These are phyloP conservation scores for Ceratobasidium sp. DNA, from an alignment of 1,284 basidiomycete species.

Conservation along the genomic window DNA sequence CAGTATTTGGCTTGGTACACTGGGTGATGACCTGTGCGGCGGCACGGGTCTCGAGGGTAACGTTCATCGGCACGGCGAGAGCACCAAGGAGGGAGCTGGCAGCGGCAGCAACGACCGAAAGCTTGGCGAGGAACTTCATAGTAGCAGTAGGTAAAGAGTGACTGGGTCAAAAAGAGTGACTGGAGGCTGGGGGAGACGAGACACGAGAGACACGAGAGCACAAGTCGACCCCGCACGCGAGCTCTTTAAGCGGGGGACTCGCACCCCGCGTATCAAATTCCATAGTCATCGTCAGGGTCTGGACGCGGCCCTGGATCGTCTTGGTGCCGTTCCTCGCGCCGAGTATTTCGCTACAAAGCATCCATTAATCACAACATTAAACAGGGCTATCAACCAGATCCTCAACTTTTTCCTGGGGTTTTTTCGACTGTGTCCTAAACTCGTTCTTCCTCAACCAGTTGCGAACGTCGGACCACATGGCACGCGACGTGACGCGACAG, in stretches of 20 bases:
- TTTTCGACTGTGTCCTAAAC: no score
- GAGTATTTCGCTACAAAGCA: neutral
- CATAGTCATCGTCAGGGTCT: neutral
- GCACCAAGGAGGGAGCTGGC: conserved; percentile 18
- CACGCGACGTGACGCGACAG: no score
- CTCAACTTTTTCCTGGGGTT: no score
- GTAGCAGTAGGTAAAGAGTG: conserved; percentile 32
- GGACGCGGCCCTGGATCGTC: neutral
- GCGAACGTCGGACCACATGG: no score
- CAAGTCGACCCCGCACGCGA: neutral
- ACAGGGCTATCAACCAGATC: no score
- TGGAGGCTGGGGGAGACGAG: neutral
- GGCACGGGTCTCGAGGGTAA: conserved; percentile 4
- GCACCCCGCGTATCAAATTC: neutral
- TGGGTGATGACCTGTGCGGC: conserved; percentile 36
- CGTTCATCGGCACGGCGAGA: conserved; percentile 7
- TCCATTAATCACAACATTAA: no score
- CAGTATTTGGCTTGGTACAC: conserved; percentile 41
- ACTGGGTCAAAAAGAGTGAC: conserved; percentile 17
- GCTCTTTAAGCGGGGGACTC: neutral
- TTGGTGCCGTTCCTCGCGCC: neutral
- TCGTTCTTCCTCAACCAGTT: no score
- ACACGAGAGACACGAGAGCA: conserved; percentile 14
- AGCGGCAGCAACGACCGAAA: conserved; percentile 21
- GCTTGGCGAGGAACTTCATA: conserved; percentile 36